A percentile compares a stretch with the other conserved stretches of the same genome.
These are phyloP conservation scores for Cutaneotrichosporon sp. DNA, from an alignment of 1,284 basidiomycete genomes.

Conservation along the genomic window DNA sequence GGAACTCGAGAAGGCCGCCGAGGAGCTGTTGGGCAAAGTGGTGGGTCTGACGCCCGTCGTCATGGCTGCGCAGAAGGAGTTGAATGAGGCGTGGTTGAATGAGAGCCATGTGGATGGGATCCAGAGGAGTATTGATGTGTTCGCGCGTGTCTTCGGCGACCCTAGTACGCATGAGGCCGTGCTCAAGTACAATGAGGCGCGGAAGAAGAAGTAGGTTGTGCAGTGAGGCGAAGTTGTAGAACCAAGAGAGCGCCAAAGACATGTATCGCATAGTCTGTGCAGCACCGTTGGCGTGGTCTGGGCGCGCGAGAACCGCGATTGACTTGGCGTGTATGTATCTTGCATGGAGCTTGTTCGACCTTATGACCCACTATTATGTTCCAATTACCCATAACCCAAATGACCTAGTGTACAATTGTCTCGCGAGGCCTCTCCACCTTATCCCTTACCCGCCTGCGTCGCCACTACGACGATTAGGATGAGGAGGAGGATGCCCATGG, in stretches of 20 bases:
- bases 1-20: background rate
- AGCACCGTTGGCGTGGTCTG: too few species aligned
- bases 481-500: background rate
- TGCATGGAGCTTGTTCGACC: too few species aligned
- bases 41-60: constrained; percentile 15
- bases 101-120: constrained; percentile 5
- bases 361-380: too few species aligned
- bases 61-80: constrained; percentile 18
- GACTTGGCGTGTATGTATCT: too few species aligned
- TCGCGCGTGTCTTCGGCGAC: constrained; percentile 12
- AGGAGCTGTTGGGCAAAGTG: constrained; percentile 13
- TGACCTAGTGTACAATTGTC: too few species aligned
- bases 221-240: too few species aligned
- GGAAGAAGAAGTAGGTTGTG: constrained; percentile 8
- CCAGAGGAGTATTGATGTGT: constrained; percentile 13
- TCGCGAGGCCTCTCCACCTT: too few species aligned
- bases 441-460: background rate
- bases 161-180: constrained; percentile 16
- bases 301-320: too few species aligned
- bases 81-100: constrained; percentile 19
- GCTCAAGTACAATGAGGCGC: constrained; percentile 11
- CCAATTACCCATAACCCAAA: too few species aligned
- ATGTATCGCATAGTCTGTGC: too few species aligned
- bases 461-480: background rate
- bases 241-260: too few species aligned